Percentiles rank a stretch among this genome's conserved stretches.
Conservation (phyloP, 2,329 filamentous ascomycete genomes). For the Neophaeococcomyces mojaviensis region DNA sequence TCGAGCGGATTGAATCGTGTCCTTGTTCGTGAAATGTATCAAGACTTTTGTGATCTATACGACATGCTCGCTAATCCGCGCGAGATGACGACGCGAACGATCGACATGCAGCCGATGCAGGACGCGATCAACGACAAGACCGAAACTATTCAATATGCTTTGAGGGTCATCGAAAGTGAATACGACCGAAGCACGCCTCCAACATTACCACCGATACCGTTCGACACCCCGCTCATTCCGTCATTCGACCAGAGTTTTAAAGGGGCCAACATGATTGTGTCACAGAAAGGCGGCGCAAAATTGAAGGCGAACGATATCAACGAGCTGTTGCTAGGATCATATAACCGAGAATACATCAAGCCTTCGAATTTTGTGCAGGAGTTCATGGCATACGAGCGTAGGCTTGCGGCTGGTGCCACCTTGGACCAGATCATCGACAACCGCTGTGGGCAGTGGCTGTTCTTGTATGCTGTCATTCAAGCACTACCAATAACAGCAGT, state of each 20-base stretch:
- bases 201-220: conserved; percentile 83
- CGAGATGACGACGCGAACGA: conserved; percentile 68
- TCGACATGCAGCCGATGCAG: conserved; percentile 57
- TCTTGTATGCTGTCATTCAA: conserved; percentile 45
- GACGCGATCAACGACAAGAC: conserved; percentile 42
- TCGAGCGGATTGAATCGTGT: conserved; percentile 80
- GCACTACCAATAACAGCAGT: conserved; percentile 42
- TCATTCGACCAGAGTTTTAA: conserved; percentile 52
- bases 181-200: conserved; percentile 85
- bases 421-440: conserved; percentile 39
- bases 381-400: conserved; percentile 43
- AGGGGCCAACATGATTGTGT: conserved; percentile 56
- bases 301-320: conserved; percentile 72
- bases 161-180: conserved; percentile 74
- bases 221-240: conserved; percentile 75
- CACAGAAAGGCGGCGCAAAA: conserved; percentile 69
- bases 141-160: conserved; percentile 58
- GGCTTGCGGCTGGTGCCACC: conserved; percentile 35
- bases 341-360: conserved; percentile 64
- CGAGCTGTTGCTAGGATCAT: conserved; percentile 68
- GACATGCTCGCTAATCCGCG: conserved; percentile 78
- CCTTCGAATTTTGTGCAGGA: conserved; percentile 40
- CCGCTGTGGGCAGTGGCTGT: conserved; percentile 45
- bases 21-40: conserved; percentile 73
- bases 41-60: conserved; percentile 78